phyloP scores from a whole-genome alignment of 2,329 filamentous ascomycete genomes.

The Scedosporium apiospermum region DNA sequence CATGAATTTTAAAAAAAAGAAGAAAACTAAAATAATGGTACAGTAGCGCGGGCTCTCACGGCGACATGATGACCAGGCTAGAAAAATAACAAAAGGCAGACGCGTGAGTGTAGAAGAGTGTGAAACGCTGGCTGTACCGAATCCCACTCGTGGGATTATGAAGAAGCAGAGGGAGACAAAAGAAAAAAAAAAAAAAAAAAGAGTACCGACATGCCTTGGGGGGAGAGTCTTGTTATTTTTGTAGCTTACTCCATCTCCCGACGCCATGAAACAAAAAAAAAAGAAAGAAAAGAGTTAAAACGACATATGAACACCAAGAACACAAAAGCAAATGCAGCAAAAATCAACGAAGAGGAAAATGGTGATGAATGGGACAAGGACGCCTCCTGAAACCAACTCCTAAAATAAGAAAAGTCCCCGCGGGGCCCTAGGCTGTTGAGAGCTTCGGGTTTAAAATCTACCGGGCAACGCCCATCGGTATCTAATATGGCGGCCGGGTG shows the following conservation, averaged over 20 bases:
- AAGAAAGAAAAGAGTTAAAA: neutral
- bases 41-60: neutral
- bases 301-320: neutral
- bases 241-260: neutral
- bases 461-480: neutral
- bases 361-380: neutral
- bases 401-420: neutral
- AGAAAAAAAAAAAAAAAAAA: neutral
- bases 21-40: conserved; percentile 1
- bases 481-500: conserved; percentile 39
- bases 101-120: neutral
- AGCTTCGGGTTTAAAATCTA: neutral
- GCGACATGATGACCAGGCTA: neutral
- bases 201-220: neutral
- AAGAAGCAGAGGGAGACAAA: neutral
- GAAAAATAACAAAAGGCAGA: no score
- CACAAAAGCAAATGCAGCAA: neutral
- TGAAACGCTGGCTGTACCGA: neutral
- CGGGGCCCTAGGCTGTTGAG: neutral
- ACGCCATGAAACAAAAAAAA: neutral
- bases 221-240: neutral
- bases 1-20: conserved; percentile 3
- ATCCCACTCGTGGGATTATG: neutral
- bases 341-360: neutral
- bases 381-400: neutral